A percentile compares a stretch with the other conserved stretches of the same genome.
Conservation (phyloP, 2,329 filamentous ascomycete genomes). For the Aspergillus awamori region DNA sequence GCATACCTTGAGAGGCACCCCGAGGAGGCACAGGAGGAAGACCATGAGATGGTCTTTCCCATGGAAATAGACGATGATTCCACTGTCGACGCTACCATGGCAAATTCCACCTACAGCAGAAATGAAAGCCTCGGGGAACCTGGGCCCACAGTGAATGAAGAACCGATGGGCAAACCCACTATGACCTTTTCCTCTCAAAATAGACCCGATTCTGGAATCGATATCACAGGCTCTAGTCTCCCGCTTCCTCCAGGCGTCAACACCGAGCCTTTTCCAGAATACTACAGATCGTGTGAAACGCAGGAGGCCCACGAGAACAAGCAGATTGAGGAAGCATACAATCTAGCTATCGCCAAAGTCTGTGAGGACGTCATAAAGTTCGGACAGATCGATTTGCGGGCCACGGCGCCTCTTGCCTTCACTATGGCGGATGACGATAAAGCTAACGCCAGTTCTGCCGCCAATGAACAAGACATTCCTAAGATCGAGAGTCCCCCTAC, state of each 20-base stretch:
- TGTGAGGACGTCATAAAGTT: slow-evolving; percentile 26
- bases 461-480: neutral
- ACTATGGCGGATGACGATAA: neutral
- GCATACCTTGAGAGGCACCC: neutral
- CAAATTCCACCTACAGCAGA: too few relatives aligned
- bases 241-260: neutral
- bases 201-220: neutral
- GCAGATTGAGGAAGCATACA: slow-evolving; percentile 26
- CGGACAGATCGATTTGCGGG: slow-evolving; percentile 17
- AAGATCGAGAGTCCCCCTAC: neutral
- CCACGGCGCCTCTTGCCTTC: slow-evolving; percentile 10
- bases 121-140: neutral
- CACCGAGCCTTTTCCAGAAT: slow-evolving; percentile 33
- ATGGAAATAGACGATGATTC: neutral
- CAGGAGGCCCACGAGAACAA: slow-evolving; percentile 11
- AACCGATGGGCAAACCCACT: neutral
- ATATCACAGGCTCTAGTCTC: neutral
- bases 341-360: slow-evolving; percentile 26
- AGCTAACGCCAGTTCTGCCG: too few relatives aligned
- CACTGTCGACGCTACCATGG: neutral
- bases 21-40: neutral
- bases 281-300: slow-evolving; percentile 23
- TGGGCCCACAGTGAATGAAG: neutral
- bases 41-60: neutral
- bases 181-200: neutral